A percentile compares a stretch with the other conserved stretches of the same genome.
Evolutionary conservation across 352 stramenopile species (phyloP).

Genomic region (Globisporangium alternatum): DNA sequence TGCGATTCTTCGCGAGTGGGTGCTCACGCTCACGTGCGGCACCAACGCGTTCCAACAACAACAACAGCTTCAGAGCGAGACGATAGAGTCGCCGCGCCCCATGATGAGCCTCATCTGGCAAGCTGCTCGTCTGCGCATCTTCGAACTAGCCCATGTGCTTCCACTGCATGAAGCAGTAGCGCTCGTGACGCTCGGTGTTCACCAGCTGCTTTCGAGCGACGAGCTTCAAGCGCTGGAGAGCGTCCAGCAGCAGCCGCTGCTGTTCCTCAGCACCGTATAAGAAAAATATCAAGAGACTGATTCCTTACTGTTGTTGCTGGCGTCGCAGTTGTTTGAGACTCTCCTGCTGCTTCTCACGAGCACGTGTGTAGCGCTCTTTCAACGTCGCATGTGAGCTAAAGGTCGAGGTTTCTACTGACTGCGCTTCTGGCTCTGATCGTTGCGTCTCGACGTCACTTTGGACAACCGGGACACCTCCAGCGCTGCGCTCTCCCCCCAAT

Average conservation of each 20-base stretch:
- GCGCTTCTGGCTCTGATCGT: neutral
- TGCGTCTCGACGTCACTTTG: neutral
- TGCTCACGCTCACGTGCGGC: constrained; percentile 36
- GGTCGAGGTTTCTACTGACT: neutral
- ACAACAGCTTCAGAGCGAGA: constrained; percentile 9
- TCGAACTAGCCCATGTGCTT: constrained; percentile 28
- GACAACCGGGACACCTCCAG: neutral
- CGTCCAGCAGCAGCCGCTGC: neutral
- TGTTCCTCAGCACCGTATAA: constrained; percentile 3
- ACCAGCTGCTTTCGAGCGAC: neutral
- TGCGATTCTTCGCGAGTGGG: constrained; percentile 27
- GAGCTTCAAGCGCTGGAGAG: neutral
- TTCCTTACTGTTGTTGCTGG: constrained; percentile 8
- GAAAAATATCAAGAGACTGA: neutral
- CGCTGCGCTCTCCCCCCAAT: neutral
- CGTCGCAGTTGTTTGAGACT: constrained; percentile 9
- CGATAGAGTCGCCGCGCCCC: too few relatives aligned
- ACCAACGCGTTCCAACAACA: constrained; percentile 40
- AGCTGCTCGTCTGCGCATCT: constrained; percentile 37
- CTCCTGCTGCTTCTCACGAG: constrained; percentile 20
- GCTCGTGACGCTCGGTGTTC: constrained; percentile 12
- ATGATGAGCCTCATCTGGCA: constrained; percentile 37
- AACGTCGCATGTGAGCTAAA: constrained; percentile 15
- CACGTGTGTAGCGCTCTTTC: constrained; percentile 15
- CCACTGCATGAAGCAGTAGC: constrained; percentile 20